These are phyloP conservation scores for Oryza australiensis DNA, from an alignment of 176 grass and related monocot genomes.

Conservation along the genomic window DNA sequence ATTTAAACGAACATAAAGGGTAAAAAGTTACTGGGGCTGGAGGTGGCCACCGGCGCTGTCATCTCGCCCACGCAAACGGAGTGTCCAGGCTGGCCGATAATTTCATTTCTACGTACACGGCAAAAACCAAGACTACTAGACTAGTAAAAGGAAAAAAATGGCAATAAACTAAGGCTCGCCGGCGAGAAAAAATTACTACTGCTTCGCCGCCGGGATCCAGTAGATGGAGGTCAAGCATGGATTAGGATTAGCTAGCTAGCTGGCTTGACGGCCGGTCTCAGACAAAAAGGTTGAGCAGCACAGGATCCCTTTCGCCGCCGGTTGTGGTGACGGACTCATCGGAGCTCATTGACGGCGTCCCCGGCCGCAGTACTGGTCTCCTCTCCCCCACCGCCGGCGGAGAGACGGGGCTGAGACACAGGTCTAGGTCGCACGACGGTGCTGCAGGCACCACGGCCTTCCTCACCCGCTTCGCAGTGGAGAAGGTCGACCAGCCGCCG, in stretches of 20 bases:
- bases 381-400: not conserved
- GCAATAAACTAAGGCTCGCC: slow-evolving; percentile 39
- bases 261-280: slow-evolving; percentile 15
- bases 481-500: slow-evolving; percentile 54
- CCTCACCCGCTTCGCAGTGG: slow-evolving; percentile 45
- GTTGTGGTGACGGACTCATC: slow-evolving; percentile 69
- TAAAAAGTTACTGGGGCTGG: not conserved
- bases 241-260: slow-evolving; percentile 12
- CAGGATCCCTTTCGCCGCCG: slow-evolving; percentile 38
- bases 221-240: slow-evolving; percentile 1
- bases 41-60: slow-evolving; percentile 51
- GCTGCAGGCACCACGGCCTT: not conserved
- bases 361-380: slow-evolving; percentile 39
- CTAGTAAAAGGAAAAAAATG: slow-evolving; percentile 10
- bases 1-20: not conserved
- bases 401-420: slow-evolving; percentile 49
- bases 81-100: slow-evolving; percentile 49
- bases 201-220: slow-evolving; percentile 17
- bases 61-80: slow-evolving; percentile 60
- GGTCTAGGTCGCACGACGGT: slow-evolving; percentile 40
- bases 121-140: slow-evolving; percentile 9
- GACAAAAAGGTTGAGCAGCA: slow-evolving; percentile 77
- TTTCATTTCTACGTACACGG: slow-evolving; percentile 37
- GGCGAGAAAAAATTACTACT: slow-evolving; percentile 13
- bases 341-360: slow-evolving; percentile 72